Percentiles rank a stretch among this genome's conserved stretches.
Evolutionary conservation across 176 grass and related monocot species (phyloP).

Genomic region (Bothriochloa decipiens): DNA sequence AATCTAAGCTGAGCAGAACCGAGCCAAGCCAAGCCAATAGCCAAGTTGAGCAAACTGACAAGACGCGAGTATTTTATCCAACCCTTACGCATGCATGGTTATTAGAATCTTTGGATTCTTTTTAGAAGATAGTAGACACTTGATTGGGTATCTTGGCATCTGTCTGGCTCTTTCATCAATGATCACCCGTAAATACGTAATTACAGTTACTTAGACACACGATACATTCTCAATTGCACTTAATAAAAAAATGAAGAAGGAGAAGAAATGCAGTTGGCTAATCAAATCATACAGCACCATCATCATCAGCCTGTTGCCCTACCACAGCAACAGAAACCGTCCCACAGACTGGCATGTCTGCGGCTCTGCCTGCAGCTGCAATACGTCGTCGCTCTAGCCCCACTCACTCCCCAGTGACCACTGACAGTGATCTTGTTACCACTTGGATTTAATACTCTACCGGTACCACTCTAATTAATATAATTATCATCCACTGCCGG

Average conservation of each 20-base stretch:
- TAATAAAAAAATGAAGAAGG: background rate
- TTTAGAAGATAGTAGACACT: conserved; percentile 23
- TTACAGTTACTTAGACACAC: conserved; percentile 10
- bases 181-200: background rate
- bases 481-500: conserved; percentile 11
- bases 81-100: background rate
- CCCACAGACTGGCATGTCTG: conserved; percentile 43
- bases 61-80: too few relatives aligned
- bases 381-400: conserved; percentile 16
- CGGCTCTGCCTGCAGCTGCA: conserved; percentile 20
- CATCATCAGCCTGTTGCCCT: conserved; percentile 23
- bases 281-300: conserved; percentile 34
- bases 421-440: conserved; percentile 40
- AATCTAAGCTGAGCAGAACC: too few relatives aligned
- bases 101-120: conserved; percentile 20
- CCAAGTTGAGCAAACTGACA: too few relatives aligned
- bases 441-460: conserved; percentile 18
- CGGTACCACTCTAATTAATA: background rate
- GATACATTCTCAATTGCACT: conserved; percentile 2
- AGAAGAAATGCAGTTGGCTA: conserved; percentile 19
- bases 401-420: conserved; percentile 21
- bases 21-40: too few relatives aligned
- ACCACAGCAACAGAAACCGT: conserved; percentile 42
- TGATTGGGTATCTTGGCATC: conserved; percentile 7
- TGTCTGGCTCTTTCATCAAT: background rate